Percentiles rank a stretch among this genome's conserved stretches.
Evolutionary conservation across 495 filamentous ascomycete species (phyloP).

Genomic region (Ramalina peruviana): DNA sequence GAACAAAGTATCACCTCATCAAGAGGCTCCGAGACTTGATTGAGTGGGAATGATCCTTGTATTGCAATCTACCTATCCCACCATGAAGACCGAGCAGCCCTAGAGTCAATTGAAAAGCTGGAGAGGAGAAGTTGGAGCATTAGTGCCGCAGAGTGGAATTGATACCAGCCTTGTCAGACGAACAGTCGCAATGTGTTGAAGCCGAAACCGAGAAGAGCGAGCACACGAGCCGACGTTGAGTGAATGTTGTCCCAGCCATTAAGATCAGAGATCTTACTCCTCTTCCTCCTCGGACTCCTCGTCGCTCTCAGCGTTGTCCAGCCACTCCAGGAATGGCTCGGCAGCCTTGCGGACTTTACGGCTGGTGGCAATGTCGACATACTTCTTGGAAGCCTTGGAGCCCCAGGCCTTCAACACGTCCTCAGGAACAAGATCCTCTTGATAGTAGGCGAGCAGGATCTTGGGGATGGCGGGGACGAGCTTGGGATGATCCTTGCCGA

Average conservation of each 20-base stretch:
- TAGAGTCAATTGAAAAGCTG: constrained; percentile 19
- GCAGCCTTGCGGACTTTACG: constrained; percentile 94
- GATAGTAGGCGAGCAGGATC: constrained; percentile 75
- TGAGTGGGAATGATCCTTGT: not conserved
- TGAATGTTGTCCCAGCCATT: too few relatives aligned
- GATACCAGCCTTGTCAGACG: not conserved
- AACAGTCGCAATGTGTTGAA: too few relatives aligned
- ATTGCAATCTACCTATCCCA: not conserved
- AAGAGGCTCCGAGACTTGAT: not conserved
- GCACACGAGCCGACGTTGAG: too few relatives aligned
- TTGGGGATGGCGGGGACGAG: constrained; percentile 66
- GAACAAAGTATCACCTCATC: too few relatives aligned
- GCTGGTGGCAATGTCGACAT: constrained; percentile 76
- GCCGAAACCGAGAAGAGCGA: too few relatives aligned
- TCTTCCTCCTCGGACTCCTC: constrained; percentile 45
- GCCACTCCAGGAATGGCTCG: constrained; percentile 87
- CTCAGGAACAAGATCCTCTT: constrained; percentile 76
- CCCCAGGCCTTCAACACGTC: constrained; percentile 85
- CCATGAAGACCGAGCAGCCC: not conserved
- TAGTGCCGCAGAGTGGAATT: constrained; percentile 20
- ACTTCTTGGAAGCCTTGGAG: constrained; percentile 90
- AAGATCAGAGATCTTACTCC: constrained; percentile 17
- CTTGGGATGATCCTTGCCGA: constrained; percentile 68
- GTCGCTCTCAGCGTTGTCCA: constrained; percentile 79
- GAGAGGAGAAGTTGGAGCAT: constrained; percentile 17